Conservation (phyloP, 1,284 basidiomycete genomes). For the Rhizoctonia solani region DNA sequence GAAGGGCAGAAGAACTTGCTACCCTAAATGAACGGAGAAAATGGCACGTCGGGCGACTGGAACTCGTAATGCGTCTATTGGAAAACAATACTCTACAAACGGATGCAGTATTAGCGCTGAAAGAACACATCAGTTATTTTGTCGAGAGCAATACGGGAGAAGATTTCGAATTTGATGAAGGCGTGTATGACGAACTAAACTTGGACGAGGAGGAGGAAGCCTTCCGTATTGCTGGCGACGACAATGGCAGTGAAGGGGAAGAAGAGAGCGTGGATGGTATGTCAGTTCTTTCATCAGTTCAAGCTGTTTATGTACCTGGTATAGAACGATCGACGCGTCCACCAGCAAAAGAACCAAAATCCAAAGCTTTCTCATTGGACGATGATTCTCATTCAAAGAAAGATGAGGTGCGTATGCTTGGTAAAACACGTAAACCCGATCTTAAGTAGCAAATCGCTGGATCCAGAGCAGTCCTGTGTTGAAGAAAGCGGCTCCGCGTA, state of each 20-base stretch:
- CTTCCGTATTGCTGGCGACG: constrained; percentile 75
- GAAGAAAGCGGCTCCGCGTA: constrained; percentile 67
- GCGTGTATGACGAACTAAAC: constrained; percentile 97
- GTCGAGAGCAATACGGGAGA: constrained; percentile 97
- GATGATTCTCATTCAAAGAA: constrained; percentile 56
- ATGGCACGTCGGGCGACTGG: constrained; percentile 94
- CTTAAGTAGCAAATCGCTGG: neutral
- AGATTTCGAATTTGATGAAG: constrained; percentile 96
- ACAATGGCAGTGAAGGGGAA: constrained; percentile 75
- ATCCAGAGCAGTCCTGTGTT: constrained; percentile 62
- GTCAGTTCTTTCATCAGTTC: constrained; percentile 20
- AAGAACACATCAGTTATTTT: constrained; percentile 97
- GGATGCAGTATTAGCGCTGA: constrained; percentile 81
- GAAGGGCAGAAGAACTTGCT: constrained; percentile 83
- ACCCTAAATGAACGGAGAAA: constrained; percentile 89
- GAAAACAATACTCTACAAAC: constrained; percentile 90
- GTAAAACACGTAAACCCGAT: neutral
- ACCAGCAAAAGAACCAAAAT: constrained; percentile 58
- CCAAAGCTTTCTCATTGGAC: constrained; percentile 28
- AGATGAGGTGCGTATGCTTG: constrained; percentile 37
- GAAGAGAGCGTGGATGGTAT: constrained; percentile 65
- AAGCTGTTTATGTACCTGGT: neutral
- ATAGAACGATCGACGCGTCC: constrained; percentile 66
- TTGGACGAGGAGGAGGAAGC: constrained; percentile 94
- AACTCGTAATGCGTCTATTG: constrained; percentile 89